Conservation (phyloP, 2,329 filamentous ascomycete species). For the Stagonosporopsis tanaceti region DNA sequence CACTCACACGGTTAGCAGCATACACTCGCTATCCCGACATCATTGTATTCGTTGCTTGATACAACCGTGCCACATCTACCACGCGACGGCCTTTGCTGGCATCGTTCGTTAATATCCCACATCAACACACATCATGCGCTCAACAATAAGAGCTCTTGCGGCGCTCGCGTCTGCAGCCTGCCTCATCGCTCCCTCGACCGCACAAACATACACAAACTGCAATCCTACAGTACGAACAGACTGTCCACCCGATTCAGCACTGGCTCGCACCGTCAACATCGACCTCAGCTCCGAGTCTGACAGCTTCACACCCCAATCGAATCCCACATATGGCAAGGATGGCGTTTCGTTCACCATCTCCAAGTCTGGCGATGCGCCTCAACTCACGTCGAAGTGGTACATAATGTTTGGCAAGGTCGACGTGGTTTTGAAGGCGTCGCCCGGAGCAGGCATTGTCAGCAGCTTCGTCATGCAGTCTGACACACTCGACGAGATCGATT, state of each 20-base stretch:
- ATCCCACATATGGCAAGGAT: constrained; percentile 75
- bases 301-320: constrained; percentile 76
- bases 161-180: constrained; percentile 51
- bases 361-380: constrained; percentile 81
- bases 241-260: constrained; percentile 79
- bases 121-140: constrained; percentile 40
- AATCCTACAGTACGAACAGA: constrained; percentile 62
- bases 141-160: constrained; percentile 44
- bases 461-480: constrained; percentile 92
- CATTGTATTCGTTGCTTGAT: constrained; percentile 5
- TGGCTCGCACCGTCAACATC: constrained; percentile 82
- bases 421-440: constrained; percentile 82
- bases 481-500: constrained; percentile 92
- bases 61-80: constrained; percentile 18
- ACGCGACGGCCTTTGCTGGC: constrained; percentile 12
- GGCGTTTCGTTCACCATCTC: constrained; percentile 84
- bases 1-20: constrained; percentile 16
- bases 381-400: constrained; percentile 90
- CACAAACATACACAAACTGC: constrained; percentile 65
- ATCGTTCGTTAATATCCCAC: constrained; percentile 3
- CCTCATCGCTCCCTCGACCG: constrained; percentile 50
- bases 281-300: constrained; percentile 82
- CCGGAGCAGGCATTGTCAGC: constrained; percentile 91
- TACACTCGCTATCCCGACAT: constrained; percentile 16
- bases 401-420: constrained; percentile 98